Base-by-base conservation (phyloP, 768 basidiomycete species). In the Pulveroboletus sp. region DNA sequence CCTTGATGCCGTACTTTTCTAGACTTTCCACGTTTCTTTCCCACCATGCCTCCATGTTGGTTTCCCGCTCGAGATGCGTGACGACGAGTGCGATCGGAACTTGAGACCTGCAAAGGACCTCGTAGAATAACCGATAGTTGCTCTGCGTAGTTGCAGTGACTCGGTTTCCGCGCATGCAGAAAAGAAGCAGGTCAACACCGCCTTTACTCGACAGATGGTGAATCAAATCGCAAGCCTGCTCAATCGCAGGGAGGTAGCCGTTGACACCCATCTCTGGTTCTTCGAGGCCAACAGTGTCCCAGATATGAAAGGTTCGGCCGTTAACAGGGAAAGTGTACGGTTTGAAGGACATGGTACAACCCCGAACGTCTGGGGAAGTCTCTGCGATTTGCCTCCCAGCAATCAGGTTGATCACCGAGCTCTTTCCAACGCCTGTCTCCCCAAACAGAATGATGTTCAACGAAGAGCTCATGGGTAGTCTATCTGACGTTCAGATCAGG, bases 361-460 rank as follows among this genome's bases (percentile, higher is more conserved):
- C 73, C 8, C 53, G 47, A 9, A 65, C 65, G 28, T 64, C 57
- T 8, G 63, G 53, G 21, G 66, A 68, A 35, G 56, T 55, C 30
- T 52, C 33, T 12, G 66, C 66, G 35, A 68, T 43, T 5, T 32
- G 1, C 7, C 37, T 21, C 21, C 68, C 67, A 36, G 66, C 61
- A 47, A 69, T 61, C 55, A 67, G 50, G 47, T 67, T 67, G 54
- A 69, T 68, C 52, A 67, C 60, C 8, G 66, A 67, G 51, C 68
- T 67, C 57, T 67, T 67, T n/a, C 66, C 66, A 2, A 65, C 54
- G 14, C 75, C 75, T 0, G 71, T 69, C 56, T 76, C 74, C 7
- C 76, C 76, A 47, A 76, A 77, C 2, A 76, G 36, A 37, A 76
- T 64, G 46, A 76, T 61, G 50, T 76, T 76, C 43, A 65, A 43